phyloP scores from a whole-genome alignment of 805 yeast species.

The Teunomyces panamensis region DNA sequence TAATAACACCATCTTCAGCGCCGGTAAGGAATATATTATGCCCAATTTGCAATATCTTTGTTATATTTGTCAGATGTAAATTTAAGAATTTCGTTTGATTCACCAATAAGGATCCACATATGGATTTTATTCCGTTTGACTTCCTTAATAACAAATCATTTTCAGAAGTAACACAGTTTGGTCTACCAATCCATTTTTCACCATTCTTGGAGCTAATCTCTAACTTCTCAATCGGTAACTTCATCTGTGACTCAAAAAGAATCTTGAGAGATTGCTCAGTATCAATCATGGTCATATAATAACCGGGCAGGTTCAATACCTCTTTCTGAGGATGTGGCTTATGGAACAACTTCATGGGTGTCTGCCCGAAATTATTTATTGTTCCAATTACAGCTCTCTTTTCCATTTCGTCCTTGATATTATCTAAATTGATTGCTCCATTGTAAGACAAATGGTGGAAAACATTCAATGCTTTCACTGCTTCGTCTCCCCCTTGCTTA shows the following conservation, averaged over 20 bases:
- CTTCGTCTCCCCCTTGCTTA: conserved; percentile 72
- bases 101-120: conserved; percentile 34
- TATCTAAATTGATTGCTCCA: conserved; percentile 77
- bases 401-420: conserved; percentile 69
- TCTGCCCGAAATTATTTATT: conserved; percentile 90
- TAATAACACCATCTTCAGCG: conserved; percentile 57
- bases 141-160: conserved; percentile 37
- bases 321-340: conserved; percentile 62
- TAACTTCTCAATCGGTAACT: conserved; percentile 40
- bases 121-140: conserved; percentile 15
- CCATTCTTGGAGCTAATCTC: conserved; percentile 40
- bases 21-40: conserved; percentile 46
- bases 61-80: conserved; percentile 39
- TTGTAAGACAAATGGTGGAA: conserved; percentile 83
- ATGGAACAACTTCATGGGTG: conserved; percentile 70
- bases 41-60: conserved; percentile 40
- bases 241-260: conserved; percentile 42
- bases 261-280: conserved; percentile 33
- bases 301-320: conserved; percentile 32
- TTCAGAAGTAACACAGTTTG: conserved; percentile 34
- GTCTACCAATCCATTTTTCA: conserved; percentile 51
- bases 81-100: conserved; percentile 44
- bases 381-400: conserved; percentile 75
- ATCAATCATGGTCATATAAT: conserved; percentile 30
- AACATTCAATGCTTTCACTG: conserved; percentile 66